phyloP scores from a whole-genome alignment of 495 filamentous ascomycete species.

The Evernia prunastri region DNA sequence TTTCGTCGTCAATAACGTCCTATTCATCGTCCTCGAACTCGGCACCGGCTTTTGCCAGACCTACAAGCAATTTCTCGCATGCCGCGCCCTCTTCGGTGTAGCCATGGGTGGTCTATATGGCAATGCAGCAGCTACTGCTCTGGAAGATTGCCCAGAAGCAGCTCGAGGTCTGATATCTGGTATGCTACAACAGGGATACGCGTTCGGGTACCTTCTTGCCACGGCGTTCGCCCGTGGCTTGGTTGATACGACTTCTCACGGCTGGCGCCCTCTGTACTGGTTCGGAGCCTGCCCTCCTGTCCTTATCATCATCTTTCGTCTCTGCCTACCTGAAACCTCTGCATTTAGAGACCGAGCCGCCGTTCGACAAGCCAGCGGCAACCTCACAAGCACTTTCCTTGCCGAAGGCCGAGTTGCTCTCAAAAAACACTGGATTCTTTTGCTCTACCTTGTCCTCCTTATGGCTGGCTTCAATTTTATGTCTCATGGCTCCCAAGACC shows the following conservation, averaged over 20 bases:
- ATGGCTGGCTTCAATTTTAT: constrained; percentile 94
- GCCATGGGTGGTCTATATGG: constrained; percentile 88
- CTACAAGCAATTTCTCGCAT: constrained; percentile 71
- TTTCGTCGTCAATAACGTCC: constrained; percentile 72
- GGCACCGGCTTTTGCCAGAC: constrained; percentile 74
- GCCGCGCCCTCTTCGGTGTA: constrained; percentile 78
- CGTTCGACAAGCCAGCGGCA: constrained; percentile 47
- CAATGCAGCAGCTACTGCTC: constrained; percentile 77
- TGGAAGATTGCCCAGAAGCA: constrained; percentile 73
- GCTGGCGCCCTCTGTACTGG: constrained; percentile 82
- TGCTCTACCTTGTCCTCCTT: constrained; percentile 73
- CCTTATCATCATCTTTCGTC: constrained; percentile 72
- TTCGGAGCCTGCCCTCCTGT: constrained; percentile 74
- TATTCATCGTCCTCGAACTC: constrained; percentile 76
- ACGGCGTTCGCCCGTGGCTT: constrained; percentile 68
- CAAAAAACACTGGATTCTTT: constrained; percentile 68
- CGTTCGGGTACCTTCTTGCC: constrained; percentile 78
- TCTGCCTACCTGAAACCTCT: constrained; percentile 70
- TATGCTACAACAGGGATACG: constrained; percentile 82
- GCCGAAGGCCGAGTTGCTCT: constrained; percentile 70
- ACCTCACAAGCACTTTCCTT: constrained; percentile 57
- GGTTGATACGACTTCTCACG: constrained; percentile 64
- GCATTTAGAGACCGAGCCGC: constrained; percentile 56
- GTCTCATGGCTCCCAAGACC: constrained; percentile 87
- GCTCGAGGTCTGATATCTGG: constrained; percentile 73